These are phyloP conservation scores for Furcasterigmium sp. DNA, from an alignment of 2,329 filamentous ascomycete genomes.

Conservation along the genomic window DNA sequence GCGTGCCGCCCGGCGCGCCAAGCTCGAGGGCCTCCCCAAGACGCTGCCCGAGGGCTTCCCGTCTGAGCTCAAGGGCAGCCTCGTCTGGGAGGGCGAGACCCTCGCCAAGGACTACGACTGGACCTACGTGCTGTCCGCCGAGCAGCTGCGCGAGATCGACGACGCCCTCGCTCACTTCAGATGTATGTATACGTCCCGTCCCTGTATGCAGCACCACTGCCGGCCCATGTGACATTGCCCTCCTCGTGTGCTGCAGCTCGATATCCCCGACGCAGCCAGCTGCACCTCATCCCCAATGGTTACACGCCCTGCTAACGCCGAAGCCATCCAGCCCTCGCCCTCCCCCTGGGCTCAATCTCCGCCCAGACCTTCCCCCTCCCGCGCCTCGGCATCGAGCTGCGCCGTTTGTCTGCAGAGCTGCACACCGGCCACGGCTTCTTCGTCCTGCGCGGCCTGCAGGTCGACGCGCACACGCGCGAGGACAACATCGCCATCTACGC, in stretches of 20 bases:
- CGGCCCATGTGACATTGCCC: too few relatives aligned
- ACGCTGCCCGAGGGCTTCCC: conserved; percentile 47
- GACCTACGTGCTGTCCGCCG: conserved; percentile 41
- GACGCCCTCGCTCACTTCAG: conserved; percentile 10
- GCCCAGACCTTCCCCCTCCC: conserved; percentile 52
- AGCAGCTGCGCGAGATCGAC: conserved; percentile 44
- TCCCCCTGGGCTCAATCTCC: conserved; percentile 35
- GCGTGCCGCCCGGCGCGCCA: conserved; percentile 37
- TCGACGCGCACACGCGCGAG: conserved; percentile 45
- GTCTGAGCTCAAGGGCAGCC: conserved; percentile 34
- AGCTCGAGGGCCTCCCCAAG: conserved; percentile 31
- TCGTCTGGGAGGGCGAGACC: conserved; percentile 53
- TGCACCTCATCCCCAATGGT: too few relatives aligned
- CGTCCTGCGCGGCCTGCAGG: conserved; percentile 52
- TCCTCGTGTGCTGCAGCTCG: too few relatives aligned
- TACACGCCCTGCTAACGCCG: neutral
- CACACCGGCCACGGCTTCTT: conserved; percentile 57
- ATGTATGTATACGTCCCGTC: conserved; percentile 1
- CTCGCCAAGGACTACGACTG: conserved; percentile 45
- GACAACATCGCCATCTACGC: conserved; percentile 56
- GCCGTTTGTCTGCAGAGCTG: conserved; percentile 46
- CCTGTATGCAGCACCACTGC: too few relatives aligned
- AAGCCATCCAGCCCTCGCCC: conserved; percentile 21
- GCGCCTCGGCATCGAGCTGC: conserved; percentile 41
- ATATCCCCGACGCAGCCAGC: too few relatives aligned